Evolutionary conservation across 768 basidiomycete species (phyloP).

Genomic region (Crucibulum laeve): DNA sequence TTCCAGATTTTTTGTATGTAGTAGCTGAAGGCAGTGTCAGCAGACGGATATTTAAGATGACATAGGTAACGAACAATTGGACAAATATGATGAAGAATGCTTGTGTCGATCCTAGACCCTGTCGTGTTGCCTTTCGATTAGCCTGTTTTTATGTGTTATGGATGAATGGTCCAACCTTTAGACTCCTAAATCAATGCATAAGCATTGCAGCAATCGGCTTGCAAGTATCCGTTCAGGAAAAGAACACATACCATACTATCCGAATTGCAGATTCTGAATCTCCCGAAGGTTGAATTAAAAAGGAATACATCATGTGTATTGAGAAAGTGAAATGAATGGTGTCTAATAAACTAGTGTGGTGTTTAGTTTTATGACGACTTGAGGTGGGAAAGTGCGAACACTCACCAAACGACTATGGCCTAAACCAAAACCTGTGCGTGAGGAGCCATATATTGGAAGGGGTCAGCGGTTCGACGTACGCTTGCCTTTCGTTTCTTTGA

Average conservation of each 20-base stretch:
- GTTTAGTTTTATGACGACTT: background rate
- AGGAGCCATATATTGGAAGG: background rate
- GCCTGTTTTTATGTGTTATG: background rate
- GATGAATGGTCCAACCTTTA: slow-evolving; percentile 16
- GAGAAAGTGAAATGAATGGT: slow-evolving; percentile 20
- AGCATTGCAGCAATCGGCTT: background rate
- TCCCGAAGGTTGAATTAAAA: slow-evolving; percentile 18
- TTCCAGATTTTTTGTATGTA: slow-evolving; percentile 28
- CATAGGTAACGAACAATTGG: slow-evolving; percentile 18
- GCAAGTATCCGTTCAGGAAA: background rate
- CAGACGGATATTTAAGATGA: background rate
- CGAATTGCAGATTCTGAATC: slow-evolving; percentile 6
- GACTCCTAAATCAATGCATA: slow-evolving; percentile 17
- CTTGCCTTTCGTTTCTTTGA: slow-evolving; percentile 12
- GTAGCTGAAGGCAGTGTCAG: slow-evolving; percentile 11
- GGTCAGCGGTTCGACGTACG: slow-evolving; percentile 10
- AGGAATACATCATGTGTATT: slow-evolving; percentile 20
- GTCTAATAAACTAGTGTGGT: slow-evolving; percentile 17
- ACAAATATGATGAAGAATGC: slow-evolving; percentile 23
- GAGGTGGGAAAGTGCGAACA: slow-evolving; percentile 1
- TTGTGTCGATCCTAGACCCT: slow-evolving; percentile 19
- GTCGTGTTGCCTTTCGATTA: background rate
- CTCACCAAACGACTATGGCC: slow-evolving; percentile 18
- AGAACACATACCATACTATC: slow-evolving; percentile 18
- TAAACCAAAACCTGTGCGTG: slow-evolving; percentile 4